Evolutionary conservation across 2,329 filamentous ascomycete species (phyloP), one percentile per base, ranked within the genome.

Genomic region (Fusarium bulbicola): DNA sequence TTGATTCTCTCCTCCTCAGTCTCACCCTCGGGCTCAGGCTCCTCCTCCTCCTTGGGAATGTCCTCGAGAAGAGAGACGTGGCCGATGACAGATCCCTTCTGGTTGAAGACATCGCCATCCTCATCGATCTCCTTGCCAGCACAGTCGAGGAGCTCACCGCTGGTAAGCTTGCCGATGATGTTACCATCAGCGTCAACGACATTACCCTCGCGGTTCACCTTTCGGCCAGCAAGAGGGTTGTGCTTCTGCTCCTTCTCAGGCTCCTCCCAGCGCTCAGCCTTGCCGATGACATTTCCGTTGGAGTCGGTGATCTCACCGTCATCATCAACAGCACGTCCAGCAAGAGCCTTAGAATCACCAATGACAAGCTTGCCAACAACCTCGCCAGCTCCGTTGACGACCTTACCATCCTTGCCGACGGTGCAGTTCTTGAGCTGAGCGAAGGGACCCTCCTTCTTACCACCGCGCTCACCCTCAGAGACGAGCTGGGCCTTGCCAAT

Each of bases 221-320:
- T 84, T 56, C 86, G 85, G 26, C 88, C 89, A 3, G 84, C 82
- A 73, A 90, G 85, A 50, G 87, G 85, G 63, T 84, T 86, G 73
- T 86, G 81, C 63, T 86, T 83, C 80, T 85, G 86, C 79, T 87
- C 83, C 8, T 84, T 90, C 75, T 85, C 86, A 16, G 84, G 83
- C 77, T 89, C 87, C 74, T 89, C 86, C 88, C 88, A 91, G 26
- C 89, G 84, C 80, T 91, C 89, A 2, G 89, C 88, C 68, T 87
- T 86, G 34, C 88, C 89, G 5, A 91, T 80, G 2, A 83, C 79
- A 70, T 91, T 91, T 37, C 89, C 89, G 78, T 94, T 95, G 80
- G 90, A 91, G 84, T 96, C 94, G 63, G 93, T 86, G 37, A 97
- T 90, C 64, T 96, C 93, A 42, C 94, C 94, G 72, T 97, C 93